phyloP scores from a whole-genome alignment of 345 rosid species.

The Eucalyptus albens region DNA sequence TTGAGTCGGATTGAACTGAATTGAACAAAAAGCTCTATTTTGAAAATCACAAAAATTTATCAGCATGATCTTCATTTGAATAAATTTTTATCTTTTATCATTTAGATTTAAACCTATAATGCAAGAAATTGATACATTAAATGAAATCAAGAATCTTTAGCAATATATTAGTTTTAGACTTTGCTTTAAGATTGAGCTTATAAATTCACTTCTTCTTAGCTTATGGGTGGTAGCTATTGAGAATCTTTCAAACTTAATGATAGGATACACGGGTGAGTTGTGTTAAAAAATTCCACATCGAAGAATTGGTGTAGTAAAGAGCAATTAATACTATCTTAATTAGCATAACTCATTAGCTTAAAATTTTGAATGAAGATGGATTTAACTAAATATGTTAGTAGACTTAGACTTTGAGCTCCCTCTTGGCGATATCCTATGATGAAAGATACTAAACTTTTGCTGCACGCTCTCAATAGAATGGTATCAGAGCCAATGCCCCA shows the following conservation, averaged over 20 bases:
- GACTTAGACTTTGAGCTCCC: fast-evolving
- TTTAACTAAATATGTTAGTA: fast-evolving
- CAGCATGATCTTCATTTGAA: not conserved
- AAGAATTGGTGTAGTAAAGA: fast-evolving
- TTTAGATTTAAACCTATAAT: not conserved
- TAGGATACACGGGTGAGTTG: not conserved
- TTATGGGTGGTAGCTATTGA: not conserved
- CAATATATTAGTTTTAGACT: not conserved
- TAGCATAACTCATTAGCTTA: not conserved
- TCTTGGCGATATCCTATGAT: too few relatives aligned
- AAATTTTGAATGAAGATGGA: too few relatives aligned
- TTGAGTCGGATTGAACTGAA: fast-evolving
- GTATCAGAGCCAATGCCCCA: fast-evolving
- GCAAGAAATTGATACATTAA: not conserved
- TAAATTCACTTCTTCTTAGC: not conserved
- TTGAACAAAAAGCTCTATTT: fast-evolving
- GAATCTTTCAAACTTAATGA: not conserved
- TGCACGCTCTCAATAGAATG: fast-evolving
- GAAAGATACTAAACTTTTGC: not conserved
- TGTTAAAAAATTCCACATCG: too few relatives aligned
- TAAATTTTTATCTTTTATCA: not conserved
- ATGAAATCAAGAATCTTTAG: not conserved
- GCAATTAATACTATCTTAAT: too few relatives aligned
- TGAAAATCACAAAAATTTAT: not conserved
- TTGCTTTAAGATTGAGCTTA: not conserved